Evolutionary conservation across 2,329 filamentous ascomycete genomes (phyloP).

Genomic region (Pseudogymnoascus verrucosus): DNA sequence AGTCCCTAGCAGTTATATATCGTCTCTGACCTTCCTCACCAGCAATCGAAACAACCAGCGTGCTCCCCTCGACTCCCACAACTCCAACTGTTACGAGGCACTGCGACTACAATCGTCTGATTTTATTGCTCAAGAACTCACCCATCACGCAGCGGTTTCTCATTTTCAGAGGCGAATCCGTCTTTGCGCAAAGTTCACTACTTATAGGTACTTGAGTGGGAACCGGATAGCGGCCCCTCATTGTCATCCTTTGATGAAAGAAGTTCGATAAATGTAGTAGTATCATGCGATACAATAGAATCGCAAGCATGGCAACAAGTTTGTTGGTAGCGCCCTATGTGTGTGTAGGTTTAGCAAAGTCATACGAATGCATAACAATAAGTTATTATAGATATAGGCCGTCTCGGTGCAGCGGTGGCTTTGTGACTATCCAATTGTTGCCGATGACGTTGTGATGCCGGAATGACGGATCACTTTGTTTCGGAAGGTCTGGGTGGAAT

Average conservation of each 20-base stretch:
- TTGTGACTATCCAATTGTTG: neutral
- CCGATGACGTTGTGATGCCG: neutral
- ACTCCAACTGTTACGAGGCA: neutral
- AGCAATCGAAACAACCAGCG: too few species aligned
- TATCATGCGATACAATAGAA: neutral
- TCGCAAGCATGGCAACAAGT: neutral
- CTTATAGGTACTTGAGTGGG: neutral
- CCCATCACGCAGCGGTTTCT: neutral
- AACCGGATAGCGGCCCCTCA: neutral
- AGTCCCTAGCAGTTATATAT: too few species aligned
- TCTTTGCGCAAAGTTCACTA: neutral
- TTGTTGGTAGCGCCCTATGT: neutral
- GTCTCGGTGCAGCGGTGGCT: neutral
- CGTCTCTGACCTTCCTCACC: too few species aligned
- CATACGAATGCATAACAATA: neutral
- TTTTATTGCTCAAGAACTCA: neutral
- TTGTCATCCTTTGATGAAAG: neutral
- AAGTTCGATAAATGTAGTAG: neutral
- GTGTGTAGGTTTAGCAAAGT: neutral
- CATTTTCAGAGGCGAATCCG: neutral
- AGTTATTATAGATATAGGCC: neutral
- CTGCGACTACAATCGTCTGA: neutral
- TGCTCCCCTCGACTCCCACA: neutral
- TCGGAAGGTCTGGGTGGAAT: neutral
- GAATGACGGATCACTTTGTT: neutral